Evolutionary conservation across 2,329 filamentous ascomycete genomes (phyloP).

Genomic region (Aspergillus nomiae): DNA sequence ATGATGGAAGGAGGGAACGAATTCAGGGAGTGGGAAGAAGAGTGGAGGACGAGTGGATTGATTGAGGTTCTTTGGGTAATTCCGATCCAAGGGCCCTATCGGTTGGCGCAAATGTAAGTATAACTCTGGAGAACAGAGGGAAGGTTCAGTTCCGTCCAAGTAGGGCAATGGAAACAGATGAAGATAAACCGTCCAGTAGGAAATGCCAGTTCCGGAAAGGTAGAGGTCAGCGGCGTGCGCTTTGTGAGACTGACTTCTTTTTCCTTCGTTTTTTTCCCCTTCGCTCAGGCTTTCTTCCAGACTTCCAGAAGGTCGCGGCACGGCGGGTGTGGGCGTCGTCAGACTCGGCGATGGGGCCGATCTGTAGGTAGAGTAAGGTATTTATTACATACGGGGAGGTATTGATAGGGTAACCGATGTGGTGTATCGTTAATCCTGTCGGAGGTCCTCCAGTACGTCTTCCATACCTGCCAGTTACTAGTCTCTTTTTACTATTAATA

Average conservation of each 20-base stretch:
- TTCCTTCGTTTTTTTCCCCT: slow-evolving; percentile 5
- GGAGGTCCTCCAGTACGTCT: neutral
- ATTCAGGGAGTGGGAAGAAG: slow-evolving; percentile 14
- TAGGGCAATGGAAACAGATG: neutral
- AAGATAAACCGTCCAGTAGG: neutral
- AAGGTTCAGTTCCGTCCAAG: neutral
- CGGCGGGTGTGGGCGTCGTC: slow-evolving; percentile 21
- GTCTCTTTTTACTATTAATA: neutral
- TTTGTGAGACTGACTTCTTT: slow-evolving; percentile 1
- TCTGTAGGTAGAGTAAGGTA: slow-evolving; percentile 1
- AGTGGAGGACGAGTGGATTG: slow-evolving; percentile 13
- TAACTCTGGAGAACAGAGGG: neutral
- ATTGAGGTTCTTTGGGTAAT: slow-evolving; percentile 7
- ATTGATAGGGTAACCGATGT: neutral
- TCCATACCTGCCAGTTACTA: too few species aligned
- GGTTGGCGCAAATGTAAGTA: slow-evolving; percentile 3
- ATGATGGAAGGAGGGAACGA: slow-evolving; percentile 9
- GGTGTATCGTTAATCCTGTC: neutral
- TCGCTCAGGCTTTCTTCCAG: slow-evolving; percentile 18
- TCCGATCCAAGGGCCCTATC: slow-evolving; percentile 7
- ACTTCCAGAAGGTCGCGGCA: slow-evolving; percentile 27
- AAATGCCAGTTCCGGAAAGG: neutral
- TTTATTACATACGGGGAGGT: neutral
- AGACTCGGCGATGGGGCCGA: slow-evolving; percentile 19
- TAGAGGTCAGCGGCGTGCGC: neutral